phyloP scores from a whole-genome alignment of 208 protist species.

The Histomonas meleagridis region DNA sequence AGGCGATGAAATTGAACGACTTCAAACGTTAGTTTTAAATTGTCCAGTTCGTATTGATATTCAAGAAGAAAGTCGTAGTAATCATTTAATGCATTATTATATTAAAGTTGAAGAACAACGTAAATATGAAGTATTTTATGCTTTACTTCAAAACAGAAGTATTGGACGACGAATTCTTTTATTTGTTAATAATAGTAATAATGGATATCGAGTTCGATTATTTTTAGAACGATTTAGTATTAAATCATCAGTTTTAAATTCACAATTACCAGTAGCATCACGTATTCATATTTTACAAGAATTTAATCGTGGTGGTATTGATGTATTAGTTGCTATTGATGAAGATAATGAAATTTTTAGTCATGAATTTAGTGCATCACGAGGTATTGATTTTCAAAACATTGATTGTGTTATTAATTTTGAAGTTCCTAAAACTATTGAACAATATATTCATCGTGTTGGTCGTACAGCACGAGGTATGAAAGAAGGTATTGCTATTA shows the following conservation, averaged over 20 bases:
- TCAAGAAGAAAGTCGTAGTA: not conserved
- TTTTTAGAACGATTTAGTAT: slow-evolving; percentile 41
- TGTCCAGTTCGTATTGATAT: not conserved
- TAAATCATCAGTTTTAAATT: slow-evolving; percentile 32
- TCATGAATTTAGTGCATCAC: slow-evolving; percentile 42
- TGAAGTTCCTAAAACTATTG: slow-evolving; percentile 68
- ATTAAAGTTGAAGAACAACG: not conserved
- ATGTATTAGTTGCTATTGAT: slow-evolving; percentile 38
- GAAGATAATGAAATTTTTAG: slow-evolving; percentile 15
- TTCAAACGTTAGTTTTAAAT: not conserved
- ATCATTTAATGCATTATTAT: not conserved
- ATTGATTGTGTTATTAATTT: slow-evolving; percentile 79
- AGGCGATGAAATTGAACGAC: not conserved
- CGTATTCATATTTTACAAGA: not conserved
- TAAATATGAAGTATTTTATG: not conserved
- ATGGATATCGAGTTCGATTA: not conserved
- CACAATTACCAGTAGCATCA: slow-evolving; percentile 39
- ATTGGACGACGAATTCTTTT: not conserved
- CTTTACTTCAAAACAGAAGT: not conserved
- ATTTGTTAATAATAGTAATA: slow-evolving; percentile 15
- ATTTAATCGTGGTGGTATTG: slow-evolving; percentile 39
- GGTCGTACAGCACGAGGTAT: slow-evolving; percentile 75
- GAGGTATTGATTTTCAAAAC: slow-evolving; percentile 72
- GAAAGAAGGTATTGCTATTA: slow-evolving; percentile 48
- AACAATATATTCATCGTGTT: slow-evolving; percentile 82